Base-by-base conservation (phyloP, 2,329 filamentous ascomycete genomes). In the Ceratocystis cubensis region DNA sequence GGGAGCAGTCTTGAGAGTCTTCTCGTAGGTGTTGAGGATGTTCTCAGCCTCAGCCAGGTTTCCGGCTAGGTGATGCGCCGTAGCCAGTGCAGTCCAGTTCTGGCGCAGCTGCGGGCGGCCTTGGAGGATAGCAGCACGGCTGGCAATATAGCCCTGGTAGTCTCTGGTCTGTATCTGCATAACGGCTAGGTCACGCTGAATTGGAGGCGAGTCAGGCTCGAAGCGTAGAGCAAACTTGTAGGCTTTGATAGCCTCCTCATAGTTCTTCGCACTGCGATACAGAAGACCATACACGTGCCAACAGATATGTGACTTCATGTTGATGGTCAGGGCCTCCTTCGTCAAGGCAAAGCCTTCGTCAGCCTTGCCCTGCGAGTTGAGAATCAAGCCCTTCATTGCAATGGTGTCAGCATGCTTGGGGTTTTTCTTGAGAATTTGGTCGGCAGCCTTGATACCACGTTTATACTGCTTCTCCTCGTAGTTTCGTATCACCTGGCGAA, bases 401-500 rank as follows among this genome's bases (percentile, higher is more conserved):
- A 95, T 88, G 28, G 94, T 99, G 76, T 99, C 95, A 74, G 92
- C 95, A 87, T 99, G 94, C 73, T 91, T 94, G 53, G 93, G 90
- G 74, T 89, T 87, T 78, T 96, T 97, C 76, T 89, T 89, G 71
- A 99, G 85, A 75, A 99, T 96, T 78, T 96, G 90, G 75, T 99
- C 94, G 71, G 94, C 93, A 61, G 89, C 87, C 79, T 97, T 99
- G 74, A 99, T 82, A 75, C 93, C 93, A 69, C 82, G 79, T 79
- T 97, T 99, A 81, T 97, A 96, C 74, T 97, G 93, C 78, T 99
- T 99, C 75, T 92, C 88, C 78, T 99, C 94, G 81, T 97, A 99
- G 78, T 90, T 87, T 75, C 93, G 92, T 73, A 99, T 91, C 70
- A 99, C 87, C 75, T 92, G 90, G 70, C 91, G 88, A 78, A 99